These are phyloP conservation scores for Solanum piurae DNA, from an alignment of 257 asterid genomes.

Conservation along the genomic window DNA sequence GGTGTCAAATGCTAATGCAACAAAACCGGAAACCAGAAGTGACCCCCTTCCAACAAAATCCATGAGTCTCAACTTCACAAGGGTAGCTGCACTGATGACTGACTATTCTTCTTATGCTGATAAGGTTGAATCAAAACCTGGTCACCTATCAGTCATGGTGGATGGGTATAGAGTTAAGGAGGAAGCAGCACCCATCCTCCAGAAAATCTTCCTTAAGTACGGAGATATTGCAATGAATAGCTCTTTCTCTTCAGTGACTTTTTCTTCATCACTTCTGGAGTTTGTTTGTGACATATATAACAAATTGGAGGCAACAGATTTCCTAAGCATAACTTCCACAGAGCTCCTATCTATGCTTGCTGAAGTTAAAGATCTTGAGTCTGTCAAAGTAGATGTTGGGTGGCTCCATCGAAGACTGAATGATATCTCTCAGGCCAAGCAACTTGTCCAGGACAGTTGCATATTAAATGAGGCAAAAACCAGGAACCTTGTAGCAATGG, in stretches of 20 bases:
- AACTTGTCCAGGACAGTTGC: neutral
- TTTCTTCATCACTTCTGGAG: neutral
- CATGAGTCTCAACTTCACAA: neutral
- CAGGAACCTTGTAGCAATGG: neutral
- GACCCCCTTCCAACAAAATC: neutral
- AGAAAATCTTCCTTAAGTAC: neutral
- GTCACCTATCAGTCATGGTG: neutral
- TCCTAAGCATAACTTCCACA: neutral
- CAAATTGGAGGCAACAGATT: neutral
- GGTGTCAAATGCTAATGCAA: neutral
- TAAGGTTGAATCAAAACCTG: neutral
- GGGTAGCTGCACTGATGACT: neutral
- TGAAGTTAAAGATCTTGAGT: neutral
- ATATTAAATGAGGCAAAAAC: neutral
- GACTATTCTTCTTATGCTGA: neutral
- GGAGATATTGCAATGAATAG: conserved; percentile 7
- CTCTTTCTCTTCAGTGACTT: neutral
- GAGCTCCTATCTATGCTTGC: neutral
- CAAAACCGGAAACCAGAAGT: neutral
- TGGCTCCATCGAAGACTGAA: conserved; percentile 1
- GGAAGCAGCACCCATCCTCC: conserved; percentile 2
- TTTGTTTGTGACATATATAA: neutral
- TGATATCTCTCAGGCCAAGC: neutral
- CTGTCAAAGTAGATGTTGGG: conserved; percentile 1
- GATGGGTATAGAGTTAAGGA: neutral